Base-by-base conservation (phyloP, 2,329 filamentous ascomycete species). In the Knufia petricola region DNA sequence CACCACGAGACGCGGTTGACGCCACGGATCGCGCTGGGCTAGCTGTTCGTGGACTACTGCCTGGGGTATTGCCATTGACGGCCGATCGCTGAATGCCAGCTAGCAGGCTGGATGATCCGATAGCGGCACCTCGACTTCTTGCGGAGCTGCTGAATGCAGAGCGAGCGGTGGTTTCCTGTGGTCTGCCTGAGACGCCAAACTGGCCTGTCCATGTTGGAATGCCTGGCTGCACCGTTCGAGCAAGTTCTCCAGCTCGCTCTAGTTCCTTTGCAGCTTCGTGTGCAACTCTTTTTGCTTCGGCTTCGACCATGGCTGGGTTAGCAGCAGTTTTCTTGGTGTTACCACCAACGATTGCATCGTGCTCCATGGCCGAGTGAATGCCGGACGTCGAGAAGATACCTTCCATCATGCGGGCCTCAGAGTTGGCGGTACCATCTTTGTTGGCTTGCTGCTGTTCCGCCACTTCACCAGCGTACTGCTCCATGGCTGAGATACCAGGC, bases 141-240 rank as follows among this genome's bases (percentile, higher is more conserved):
- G 50, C 41, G 19, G 41, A 52, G 10, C 50, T 60, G n/a, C 62
- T 63, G 51, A 66, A 74, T 19, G 66, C 66, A 0, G 74, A 73
- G 17, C 70, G 74, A 49, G 58, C 63, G 50, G 63, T 71, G 50
- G 65, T 68, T 30, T 70, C 72, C 21, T 79, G 76, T 1, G 85
- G 84, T 30, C 85, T 75, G 1, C 89, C 90, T 3, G 81, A 81
- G 43, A 83, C 77, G 8, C 90, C 90, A 40, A 85, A 80, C 58
- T 85, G 79, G 1, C 92, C 90, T 0, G 90, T 96, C 90, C 90
- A 96, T 1, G 90, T 95, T 7, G 92, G 86, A 0, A 85, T 87
- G 6, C 90, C 90, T 26, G 87, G 82, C 0, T 86, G 86, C 1
- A 90, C 72, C 7, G 72, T 75, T 9, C 80, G 76, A 2, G 89